phyloP scores from a whole-genome alignment of 2,329 filamentous ascomycete genomes.

The Fusarium sp. region DNA sequence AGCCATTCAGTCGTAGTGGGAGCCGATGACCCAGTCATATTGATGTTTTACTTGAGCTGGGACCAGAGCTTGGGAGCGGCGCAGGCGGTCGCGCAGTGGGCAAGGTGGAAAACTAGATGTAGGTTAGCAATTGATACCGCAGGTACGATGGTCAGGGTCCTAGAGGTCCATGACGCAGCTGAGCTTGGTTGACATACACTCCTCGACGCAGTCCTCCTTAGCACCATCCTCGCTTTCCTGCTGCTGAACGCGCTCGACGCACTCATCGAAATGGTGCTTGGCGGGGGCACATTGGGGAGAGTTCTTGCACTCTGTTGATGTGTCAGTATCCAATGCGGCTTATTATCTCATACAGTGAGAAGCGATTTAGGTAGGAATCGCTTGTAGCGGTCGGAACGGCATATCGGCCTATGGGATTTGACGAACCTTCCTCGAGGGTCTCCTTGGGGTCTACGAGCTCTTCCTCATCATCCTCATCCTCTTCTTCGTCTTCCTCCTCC shows the following conservation, averaged over 20 bases:
- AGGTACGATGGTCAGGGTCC: constrained; percentile 3
- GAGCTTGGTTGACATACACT: constrained; percentile 75
- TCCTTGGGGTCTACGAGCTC: constrained; percentile 91
- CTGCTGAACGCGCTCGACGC: constrained; percentile 86
- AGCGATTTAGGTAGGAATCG: constrained; percentile 40
- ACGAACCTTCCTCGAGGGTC: constrained; percentile 89
- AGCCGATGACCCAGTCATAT: constrained; percentile 33
- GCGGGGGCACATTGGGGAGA: constrained; percentile 85
- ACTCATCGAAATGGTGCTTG: constrained; percentile 99
- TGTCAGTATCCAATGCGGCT: constrained; percentile 39
- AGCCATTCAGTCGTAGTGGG: constrained; percentile 42
- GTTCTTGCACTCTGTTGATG: constrained; percentile 82
- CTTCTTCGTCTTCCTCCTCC: constrained; percentile 63
- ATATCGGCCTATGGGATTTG: constrained; percentile 3
- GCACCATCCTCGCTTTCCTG: constrained; percentile 76
- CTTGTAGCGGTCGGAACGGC: constrained; percentile 28
- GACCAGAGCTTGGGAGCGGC: constrained; percentile 97
- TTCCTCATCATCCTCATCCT: constrained; percentile 81
- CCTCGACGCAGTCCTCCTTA: constrained; percentile 97
- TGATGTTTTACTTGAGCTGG: constrained; percentile 80
- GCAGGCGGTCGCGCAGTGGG: constrained; percentile 93
- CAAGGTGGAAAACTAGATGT: constrained; percentile 91
- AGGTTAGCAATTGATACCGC: constrained; percentile 31
- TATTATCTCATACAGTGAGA: constrained; percentile 21
- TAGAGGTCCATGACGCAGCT: constrained; percentile 20